Evolutionary conservation across 257 asterid species (phyloP), one percentile per base, ranked within the genome.

Genomic region (Oldenlandia corymbosa): DNA sequence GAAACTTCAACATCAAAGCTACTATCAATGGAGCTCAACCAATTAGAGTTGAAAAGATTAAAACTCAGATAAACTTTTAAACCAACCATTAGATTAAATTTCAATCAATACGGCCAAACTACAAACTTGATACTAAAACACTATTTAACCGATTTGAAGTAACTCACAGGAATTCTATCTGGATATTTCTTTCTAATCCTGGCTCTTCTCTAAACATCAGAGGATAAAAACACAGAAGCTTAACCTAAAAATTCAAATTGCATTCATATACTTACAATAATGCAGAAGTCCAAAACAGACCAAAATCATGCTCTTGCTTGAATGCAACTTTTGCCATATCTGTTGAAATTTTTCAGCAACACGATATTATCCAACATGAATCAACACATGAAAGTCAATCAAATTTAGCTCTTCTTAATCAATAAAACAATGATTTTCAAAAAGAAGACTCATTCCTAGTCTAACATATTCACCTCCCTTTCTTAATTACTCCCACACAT

Each of bases 161-260:
- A 67, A 62, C 63, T 81, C 77, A 86, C 94, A 65, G 94, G 94
- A 64, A 86, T 80, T 27, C 94, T 83, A 69, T 86, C 94, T 1
- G 90, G 75, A 31, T 86, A 86, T 70, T 86, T 86, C 72, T 83
- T 88, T 74, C 94, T 83, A 32, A 86, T 86, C 72, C 90, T 73
- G 47, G 85, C 90, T 81, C 69, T 84, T 84, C 74, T 70, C 90
- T 84, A 73, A 46, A 70, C 4, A 46, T 7, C 27, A 54, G n/a
- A 53, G 1, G 6, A 3, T 7, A 1, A 62, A 27, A 37, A 58
- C 18, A 68, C 9, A 12, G 34, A 46, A 27, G 23, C 1, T 34
- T 46, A 5, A 55, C 12, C 64, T 5, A 41, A 27, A 7, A 1
- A n/a, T n/a, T n/a, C 20, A 18, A 13, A 14, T 11, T 47, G 28